A percentile compares a stretch with the other conserved stretches of the same genome.
Evolutionary conservation across 148 eudicot genomes (phyloP).

Genomic region (Linanthus parryae): DNA sequence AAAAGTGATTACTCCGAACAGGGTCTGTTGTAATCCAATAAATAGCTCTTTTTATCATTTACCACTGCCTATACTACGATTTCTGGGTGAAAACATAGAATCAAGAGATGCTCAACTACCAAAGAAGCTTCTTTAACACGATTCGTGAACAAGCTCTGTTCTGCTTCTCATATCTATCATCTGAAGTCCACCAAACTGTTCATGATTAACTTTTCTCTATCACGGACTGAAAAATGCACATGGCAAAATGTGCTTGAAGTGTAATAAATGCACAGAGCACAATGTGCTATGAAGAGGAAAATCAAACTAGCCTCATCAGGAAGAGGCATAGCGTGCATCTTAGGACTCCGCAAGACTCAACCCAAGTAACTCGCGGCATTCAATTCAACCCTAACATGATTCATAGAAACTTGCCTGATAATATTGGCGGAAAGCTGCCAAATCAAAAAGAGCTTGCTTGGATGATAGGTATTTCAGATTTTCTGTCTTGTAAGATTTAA

Average conservation of each 20-base stretch:
- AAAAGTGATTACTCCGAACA: too few relatives aligned
- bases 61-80: too few relatives aligned
- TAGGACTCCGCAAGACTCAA: not conserved
- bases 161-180: too few relatives aligned
- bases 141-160: too few relatives aligned
- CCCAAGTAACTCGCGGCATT: not conserved
- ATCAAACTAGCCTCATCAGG: not conserved
- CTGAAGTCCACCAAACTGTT: too few relatives aligned
- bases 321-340: not conserved
- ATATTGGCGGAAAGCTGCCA: constrained; percentile 84
- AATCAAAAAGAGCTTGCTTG: constrained; percentile 92
- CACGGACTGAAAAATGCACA: too few relatives aligned
- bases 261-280: not conserved
- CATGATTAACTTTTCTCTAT: too few relatives aligned
- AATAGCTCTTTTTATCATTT: too few relatives aligned
- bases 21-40: too few relatives aligned
- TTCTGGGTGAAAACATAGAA: too few relatives aligned
- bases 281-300: not conserved
- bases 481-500: constrained; percentile 56
- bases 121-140: too few relatives aligned
- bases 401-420: constrained; percentile 58
- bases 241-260: not conserved
- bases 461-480: constrained; percentile 87
- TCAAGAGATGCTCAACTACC: too few relatives aligned
- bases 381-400: not conserved